Percentiles rank a stretch among this genome's conserved stretches.
phyloP scores from a whole-genome alignment of 441 rosid genomes.

The Populus trichocarpa region DNA sequence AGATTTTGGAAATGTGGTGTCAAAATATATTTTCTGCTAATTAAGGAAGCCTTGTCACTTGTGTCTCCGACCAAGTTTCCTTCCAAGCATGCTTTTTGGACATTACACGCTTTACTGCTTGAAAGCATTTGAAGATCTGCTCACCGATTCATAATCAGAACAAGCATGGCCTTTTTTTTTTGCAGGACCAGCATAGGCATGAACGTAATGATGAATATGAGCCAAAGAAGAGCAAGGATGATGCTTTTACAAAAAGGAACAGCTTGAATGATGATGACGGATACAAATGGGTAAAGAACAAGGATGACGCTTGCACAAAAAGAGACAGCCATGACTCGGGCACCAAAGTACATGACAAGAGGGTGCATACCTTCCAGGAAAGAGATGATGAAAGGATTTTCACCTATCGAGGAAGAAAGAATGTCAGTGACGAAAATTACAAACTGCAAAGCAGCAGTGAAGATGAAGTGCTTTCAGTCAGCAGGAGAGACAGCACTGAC shows the following conservation, averaged over 20 bases:
- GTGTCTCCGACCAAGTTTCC: too few relatives aligned
- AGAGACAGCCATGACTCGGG: conserved; percentile 14
- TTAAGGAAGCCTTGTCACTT: too few relatives aligned
- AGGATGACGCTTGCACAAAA: conserved; percentile 15
- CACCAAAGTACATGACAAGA: conserved; percentile 3
- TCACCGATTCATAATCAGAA: not conserved
- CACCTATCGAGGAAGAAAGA: conserved; percentile 15
- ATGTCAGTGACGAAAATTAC: conserved; percentile 20
- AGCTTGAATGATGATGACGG: not conserved
- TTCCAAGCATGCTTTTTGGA: too few relatives aligned
- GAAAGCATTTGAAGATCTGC: not conserved
- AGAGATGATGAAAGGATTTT: conserved; percentile 14
- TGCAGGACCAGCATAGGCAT: conserved; percentile 22
- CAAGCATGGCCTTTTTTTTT: not conserved
- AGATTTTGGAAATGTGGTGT: not conserved
- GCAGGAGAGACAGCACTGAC: conserved; percentile 20
- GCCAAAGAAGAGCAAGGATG: not conserved
- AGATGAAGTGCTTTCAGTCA: conserved; percentile 10
- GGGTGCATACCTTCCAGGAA: conserved; percentile 3
- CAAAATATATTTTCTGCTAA: not conserved
- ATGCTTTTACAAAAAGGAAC: not conserved
- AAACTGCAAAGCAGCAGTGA: conserved; percentile 37
- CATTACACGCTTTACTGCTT: too few relatives aligned
- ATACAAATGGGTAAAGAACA: conserved; percentile 12
- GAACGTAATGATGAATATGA: not conserved